Conservation (phyloP, 306 rosid genomes). For the Pyrus communis region DNA sequence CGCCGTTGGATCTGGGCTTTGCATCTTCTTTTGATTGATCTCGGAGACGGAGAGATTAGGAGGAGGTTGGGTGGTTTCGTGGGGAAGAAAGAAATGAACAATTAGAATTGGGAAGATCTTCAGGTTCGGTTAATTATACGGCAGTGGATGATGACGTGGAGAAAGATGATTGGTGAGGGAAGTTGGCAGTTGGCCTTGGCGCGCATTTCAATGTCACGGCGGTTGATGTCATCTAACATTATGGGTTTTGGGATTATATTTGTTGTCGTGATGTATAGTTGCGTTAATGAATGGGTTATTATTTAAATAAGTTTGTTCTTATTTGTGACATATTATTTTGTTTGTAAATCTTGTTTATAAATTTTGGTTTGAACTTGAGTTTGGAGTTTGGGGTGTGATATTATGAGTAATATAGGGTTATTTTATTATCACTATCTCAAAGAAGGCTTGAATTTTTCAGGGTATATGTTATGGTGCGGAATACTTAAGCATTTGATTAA, state of each 20-base stretch:
- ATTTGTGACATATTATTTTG: too few relatives aligned
- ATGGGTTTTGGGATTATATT: background rate
- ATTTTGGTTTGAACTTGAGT: too few relatives aligned
- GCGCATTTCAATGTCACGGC: conserved; percentile 27
- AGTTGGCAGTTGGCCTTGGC: conserved; percentile 3
- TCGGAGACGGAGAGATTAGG: background rate
- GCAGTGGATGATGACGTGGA: conserved; percentile 20
- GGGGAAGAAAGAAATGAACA: background rate
- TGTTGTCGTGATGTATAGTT: background rate
- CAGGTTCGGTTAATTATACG: conserved; percentile 2
- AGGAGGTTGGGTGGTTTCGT: background rate
- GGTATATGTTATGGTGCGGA: too few relatives aligned
- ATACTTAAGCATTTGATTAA: too few relatives aligned
- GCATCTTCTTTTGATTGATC: conserved; percentile 1
- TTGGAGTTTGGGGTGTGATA: too few relatives aligned
- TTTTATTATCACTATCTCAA: too few relatives aligned
- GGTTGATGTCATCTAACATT: background rate
- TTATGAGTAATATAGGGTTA: too few relatives aligned
- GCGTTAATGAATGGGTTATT: too few relatives aligned
- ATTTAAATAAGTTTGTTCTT: too few relatives aligned
- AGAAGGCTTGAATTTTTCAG: too few relatives aligned
- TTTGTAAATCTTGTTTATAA: too few relatives aligned
- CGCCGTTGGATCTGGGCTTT: background rate
- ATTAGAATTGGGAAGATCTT: background rate
- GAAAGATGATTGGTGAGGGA: background rate